Percentiles rank a stretch among this genome's conserved stretches.
These are phyloP conservation scores for Podospora didyma DNA, from an alignment of 495 filamentous ascomycete genomes.

Conservation along the genomic window DNA sequence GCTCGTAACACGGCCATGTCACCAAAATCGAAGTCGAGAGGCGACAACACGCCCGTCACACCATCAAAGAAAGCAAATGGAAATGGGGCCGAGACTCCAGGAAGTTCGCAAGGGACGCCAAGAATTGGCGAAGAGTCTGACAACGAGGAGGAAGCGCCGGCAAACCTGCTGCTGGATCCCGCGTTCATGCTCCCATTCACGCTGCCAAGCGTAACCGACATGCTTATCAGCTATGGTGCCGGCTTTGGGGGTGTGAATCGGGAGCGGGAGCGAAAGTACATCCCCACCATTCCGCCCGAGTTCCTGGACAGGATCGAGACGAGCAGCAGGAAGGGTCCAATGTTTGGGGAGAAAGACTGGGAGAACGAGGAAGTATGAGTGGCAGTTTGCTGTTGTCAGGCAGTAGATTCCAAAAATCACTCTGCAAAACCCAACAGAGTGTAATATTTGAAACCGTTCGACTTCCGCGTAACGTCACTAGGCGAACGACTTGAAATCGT, in stretches of 20 bases:
- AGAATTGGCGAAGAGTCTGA: constrained; percentile 31
- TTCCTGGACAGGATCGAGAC: constrained; percentile 87
- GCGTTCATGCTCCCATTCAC: constrained; percentile 91
- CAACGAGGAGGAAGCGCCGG: constrained; percentile 59
- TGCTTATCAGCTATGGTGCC: constrained; percentile 92
- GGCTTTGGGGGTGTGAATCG: constrained; percentile 90
- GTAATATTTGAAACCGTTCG: too few relatives aligned
- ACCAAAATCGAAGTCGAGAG: constrained; percentile 25
- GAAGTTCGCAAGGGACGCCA: constrained; percentile 4
- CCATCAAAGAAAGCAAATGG: constrained; percentile 24
- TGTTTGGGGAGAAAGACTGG: constrained; percentile 48
- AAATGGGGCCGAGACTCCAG: constrained; percentile 10
- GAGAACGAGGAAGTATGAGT: constrained; percentile 44
- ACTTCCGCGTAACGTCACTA: too few relatives aligned
- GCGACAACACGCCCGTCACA: constrained; percentile 35
- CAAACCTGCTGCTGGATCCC: constrained; percentile 78
- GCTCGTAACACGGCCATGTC: constrained; percentile 29
- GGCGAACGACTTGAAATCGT: too few relatives aligned
- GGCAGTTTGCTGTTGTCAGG: neutral
- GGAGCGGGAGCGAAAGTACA: constrained; percentile 90
- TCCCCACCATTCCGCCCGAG: constrained; percentile 92
- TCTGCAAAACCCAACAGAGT: too few relatives aligned
- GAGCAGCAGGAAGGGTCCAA: constrained; percentile 37
- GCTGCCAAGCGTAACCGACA: constrained; percentile 92
- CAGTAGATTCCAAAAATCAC: neutral